Conservation (phyloP, 257 asterid genomes). For the Jaltomata sinuosa region DNA sequence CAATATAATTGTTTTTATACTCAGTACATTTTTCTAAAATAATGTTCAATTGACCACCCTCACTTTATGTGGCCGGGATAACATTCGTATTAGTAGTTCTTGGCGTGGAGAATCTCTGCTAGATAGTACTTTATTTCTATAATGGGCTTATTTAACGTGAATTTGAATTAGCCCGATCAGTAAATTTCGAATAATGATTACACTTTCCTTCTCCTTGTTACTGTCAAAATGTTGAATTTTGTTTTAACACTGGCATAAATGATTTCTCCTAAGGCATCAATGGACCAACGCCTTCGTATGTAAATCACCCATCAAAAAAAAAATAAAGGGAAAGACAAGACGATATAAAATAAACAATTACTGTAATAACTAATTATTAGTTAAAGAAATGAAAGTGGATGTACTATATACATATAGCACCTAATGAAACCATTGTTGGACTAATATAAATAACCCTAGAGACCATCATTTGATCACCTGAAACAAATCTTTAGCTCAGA, state of each 20-base stretch:
- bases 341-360: slow-evolving; percentile 41
- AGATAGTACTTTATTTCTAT: background rate
- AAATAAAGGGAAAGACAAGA: slow-evolving; percentile 17
- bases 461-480: slow-evolving; percentile 53
- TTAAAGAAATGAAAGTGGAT: background rate
- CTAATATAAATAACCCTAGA: slow-evolving; percentile 4
- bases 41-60: no score
- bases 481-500: slow-evolving; percentile 49
- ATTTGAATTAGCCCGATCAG: background rate
- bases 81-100: no score
- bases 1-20: no score
- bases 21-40: no score
- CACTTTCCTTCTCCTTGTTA: no score
- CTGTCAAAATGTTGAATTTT: no score
- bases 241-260: no score
- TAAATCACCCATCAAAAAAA: no score
- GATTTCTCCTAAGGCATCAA: no score
- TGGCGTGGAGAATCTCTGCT: no score
- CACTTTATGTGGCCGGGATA: no score
- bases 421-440: background rate
- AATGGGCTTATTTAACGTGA: background rate
- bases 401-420: slow-evolving; percentile 8
- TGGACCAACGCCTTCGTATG: no score
- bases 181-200: background rate
- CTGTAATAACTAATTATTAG: background rate